phyloP scores from a whole-genome alignment of 495 filamentous ascomycete species.

The Clavariopsis aquatica region DNA sequence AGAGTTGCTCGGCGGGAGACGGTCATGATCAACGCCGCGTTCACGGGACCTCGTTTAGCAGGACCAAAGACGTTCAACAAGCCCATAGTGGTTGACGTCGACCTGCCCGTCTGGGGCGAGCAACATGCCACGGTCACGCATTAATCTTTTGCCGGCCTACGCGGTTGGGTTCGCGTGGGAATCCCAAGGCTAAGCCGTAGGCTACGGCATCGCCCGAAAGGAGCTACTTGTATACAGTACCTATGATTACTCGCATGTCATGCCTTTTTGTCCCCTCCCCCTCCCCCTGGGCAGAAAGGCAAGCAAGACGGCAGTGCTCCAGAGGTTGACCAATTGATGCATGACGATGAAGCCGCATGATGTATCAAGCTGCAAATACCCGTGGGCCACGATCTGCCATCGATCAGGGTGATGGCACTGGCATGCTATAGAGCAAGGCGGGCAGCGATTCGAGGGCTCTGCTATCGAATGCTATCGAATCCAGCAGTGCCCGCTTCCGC shows the following conservation, averaged over 20 bases:
- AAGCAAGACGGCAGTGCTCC: too few species aligned
- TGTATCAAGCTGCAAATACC: constrained; percentile 18
- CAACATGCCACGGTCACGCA: neutral
- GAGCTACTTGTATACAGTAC: too few species aligned
- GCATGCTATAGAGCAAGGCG: neutral
- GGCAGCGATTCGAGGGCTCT: neutral
- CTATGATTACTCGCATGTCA: too few species aligned
- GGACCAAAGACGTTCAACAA: constrained; percentile 65
- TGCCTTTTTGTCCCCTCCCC: too few species aligned
- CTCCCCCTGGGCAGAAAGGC: too few species aligned
- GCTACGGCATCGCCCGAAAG: too few species aligned
- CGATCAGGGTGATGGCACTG: constrained; percentile 13
- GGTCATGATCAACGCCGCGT: constrained; percentile 74
- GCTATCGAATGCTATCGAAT: too few species aligned
- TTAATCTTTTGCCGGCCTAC: too few species aligned
- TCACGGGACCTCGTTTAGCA: constrained; percentile 64
- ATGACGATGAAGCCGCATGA: constrained; percentile 8
- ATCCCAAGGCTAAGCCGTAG: too few species aligned
- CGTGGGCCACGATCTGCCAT: constrained; percentile 7
- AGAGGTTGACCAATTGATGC: too few species aligned
- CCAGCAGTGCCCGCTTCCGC: neutral
- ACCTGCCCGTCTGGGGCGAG: constrained; percentile 58
- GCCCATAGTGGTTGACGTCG: constrained; percentile 75
- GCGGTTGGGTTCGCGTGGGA: too few species aligned
- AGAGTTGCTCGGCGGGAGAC: constrained; percentile 59